phyloP scores from a whole-genome alignment of 768 basidiomycete species.

The Kwoniella europaea region DNA sequence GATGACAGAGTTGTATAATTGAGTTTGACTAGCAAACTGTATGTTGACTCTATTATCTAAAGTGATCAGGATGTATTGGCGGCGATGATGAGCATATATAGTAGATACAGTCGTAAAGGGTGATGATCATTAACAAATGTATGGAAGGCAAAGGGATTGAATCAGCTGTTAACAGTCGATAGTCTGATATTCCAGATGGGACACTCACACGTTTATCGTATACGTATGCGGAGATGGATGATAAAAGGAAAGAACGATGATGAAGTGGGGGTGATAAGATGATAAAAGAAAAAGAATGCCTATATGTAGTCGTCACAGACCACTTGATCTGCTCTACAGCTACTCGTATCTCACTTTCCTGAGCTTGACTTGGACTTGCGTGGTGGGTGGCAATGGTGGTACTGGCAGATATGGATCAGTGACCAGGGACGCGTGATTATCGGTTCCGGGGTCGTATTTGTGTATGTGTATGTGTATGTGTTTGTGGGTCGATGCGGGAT shows the following conservation, averaged over 20 bases:
- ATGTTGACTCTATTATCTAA: neutral
- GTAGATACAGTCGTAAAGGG: neutral
- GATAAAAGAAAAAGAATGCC: neutral
- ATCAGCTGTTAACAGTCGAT: neutral
- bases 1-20: neutral
- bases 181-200: neutral
- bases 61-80: neutral
- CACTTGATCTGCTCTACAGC: neutral
- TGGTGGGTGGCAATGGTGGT: constrained; percentile 14
- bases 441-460: constrained; percentile 2
- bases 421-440: constrained; percentile 7
- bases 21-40: constrained; percentile 16
- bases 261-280: neutral
- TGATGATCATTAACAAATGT: constrained; percentile 4
- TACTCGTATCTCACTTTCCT: neutral
- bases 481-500: neutral
- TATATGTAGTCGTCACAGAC: neutral
- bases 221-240: neutral
- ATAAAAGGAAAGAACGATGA: neutral
- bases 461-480: constrained; percentile 7
- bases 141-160: neutral
- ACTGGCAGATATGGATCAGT: too few relatives aligned
- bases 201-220: constrained; percentile 5
- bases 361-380: neutral
- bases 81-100: neutral